These are phyloP conservation scores for Funneliformis geosporum DNA, from an alignment of 192 early-diverging fungal species.

Conservation along the genomic window DNA sequence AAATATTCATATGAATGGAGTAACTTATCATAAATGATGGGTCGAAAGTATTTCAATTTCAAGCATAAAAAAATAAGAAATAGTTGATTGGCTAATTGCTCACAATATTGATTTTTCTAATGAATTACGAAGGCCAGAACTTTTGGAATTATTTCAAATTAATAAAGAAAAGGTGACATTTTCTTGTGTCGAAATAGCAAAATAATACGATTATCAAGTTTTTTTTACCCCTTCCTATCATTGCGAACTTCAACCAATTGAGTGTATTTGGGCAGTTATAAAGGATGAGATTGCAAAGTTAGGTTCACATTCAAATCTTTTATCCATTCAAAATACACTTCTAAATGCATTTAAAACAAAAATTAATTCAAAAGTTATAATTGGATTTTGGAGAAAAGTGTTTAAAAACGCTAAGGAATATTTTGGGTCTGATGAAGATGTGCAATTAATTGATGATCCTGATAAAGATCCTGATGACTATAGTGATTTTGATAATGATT, in stretches of 20 bases:
- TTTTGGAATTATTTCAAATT: neutral
- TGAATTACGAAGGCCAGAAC: too few species aligned
- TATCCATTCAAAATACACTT: too few species aligned
- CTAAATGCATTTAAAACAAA: slow-evolving; percentile 29
- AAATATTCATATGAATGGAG: too few species aligned
- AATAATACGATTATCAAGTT: too few species aligned
- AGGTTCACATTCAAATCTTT: slow-evolving; percentile 6
- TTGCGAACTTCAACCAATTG: too few species aligned
- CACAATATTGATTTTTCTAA: too few species aligned
- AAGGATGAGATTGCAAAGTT: neutral
- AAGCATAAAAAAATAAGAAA: too few species aligned
- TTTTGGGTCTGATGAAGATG: slow-evolving; percentile 3
- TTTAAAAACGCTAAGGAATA: slow-evolving; percentile 9
- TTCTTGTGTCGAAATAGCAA: too few species aligned
- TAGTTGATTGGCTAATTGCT: too few species aligned
- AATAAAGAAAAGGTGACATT: neutral
- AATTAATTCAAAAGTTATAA: slow-evolving; percentile 17
- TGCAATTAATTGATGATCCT: neutral
- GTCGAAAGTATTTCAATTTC: too few species aligned
- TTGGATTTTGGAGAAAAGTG: slow-evolving; percentile 10
- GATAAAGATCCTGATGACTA: too few species aligned
- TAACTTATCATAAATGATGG: neutral
- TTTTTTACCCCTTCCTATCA: too few species aligned
- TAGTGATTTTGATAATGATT: neutral
- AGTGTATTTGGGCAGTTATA: slow-evolving; percentile 12